A percentile compares a stretch with the other conserved stretches of the same genome.
Evolutionary conservation across 2,329 filamentous ascomycete species (phyloP).

Genomic region (Alternaria novae-zelandiae): DNA sequence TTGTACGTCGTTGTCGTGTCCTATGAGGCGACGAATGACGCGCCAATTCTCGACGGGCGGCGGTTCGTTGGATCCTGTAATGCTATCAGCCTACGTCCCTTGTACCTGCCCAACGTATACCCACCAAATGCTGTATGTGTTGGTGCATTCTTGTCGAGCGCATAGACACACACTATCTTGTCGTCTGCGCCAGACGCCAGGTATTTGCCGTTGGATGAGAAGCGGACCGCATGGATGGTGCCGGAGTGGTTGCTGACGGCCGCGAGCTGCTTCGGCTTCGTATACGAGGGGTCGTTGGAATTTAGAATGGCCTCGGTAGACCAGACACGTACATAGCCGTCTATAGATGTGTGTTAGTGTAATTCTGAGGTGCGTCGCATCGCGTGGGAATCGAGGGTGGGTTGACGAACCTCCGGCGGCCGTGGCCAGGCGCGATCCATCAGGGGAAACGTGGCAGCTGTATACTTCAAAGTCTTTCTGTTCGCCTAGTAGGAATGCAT

Average conservation of each 20-base stretch:
- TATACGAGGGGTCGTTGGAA: constrained; percentile 73
- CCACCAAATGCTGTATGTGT: constrained; percentile 79
- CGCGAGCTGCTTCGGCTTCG: constrained; percentile 87
- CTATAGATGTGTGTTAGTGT: constrained; percentile 53
- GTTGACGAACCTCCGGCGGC: constrained; percentile 79
- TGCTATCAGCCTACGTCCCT: constrained; percentile 18
- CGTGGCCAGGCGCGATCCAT: constrained; percentile 89
- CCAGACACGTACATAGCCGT: constrained; percentile 97
- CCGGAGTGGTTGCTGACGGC: constrained; percentile 98
- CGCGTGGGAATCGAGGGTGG: constrained; percentile 18
- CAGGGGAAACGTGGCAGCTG: constrained; percentile 95
- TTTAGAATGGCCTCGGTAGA: constrained; percentile 93
- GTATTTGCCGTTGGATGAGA: constrained; percentile 93
- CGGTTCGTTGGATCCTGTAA: constrained; percentile 77
- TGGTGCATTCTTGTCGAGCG: constrained; percentile 81
- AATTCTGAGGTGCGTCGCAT: constrained; percentile 22
- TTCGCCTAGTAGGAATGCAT: constrained; percentile 67
- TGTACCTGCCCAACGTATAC: constrained; percentile 26
- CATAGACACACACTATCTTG: constrained; percentile 98
- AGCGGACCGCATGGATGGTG: constrained; percentile 95
- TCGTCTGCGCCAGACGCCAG: constrained; percentile 97
- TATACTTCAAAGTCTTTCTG: constrained; percentile 99
- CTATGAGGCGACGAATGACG: constrained; percentile 88
- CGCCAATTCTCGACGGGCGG: constrained; percentile 98
- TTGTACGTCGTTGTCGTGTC: constrained; percentile 98